phyloP scores from a whole-genome alignment of 257 asterid genomes.

The Coffea canephora region DNA sequence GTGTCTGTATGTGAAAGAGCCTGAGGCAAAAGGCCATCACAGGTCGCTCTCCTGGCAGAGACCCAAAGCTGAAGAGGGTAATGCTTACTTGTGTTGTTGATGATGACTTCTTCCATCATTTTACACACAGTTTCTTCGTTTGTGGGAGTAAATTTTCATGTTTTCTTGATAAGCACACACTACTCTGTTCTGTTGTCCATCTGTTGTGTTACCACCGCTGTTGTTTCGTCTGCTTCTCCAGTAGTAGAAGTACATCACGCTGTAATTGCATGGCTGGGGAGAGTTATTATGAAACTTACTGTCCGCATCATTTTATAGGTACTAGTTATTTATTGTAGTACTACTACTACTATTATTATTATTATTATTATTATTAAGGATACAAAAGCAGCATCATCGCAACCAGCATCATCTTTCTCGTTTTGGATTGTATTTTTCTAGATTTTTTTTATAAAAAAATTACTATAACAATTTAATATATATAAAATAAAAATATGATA shows the following conservation, averaged over 20 bases:
- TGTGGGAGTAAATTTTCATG: not conserved
- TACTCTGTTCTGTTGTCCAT: not conserved
- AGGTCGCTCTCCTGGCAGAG: conserved; percentile 48
- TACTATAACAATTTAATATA: no score
- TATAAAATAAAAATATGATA: no score
- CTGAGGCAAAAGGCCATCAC: conserved; percentile 35
- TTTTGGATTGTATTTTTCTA: no score
- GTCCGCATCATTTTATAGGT: no score
- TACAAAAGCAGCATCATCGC: no score
- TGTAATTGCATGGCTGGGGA: not conserved
- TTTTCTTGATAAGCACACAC: not conserved
- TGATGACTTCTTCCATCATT: conserved; percentile 33
- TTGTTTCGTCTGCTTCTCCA: not conserved
- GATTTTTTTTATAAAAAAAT: no score
- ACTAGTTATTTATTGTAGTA: no score
- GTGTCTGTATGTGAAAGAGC: conserved; percentile 14
- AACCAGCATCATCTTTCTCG: no score
- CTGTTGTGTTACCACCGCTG: not conserved
- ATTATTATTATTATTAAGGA: no score
- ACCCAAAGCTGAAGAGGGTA: conserved; percentile 33
- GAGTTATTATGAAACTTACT: not conserved
- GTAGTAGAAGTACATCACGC: not conserved
- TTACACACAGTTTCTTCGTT: not conserved
- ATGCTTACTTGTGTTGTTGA: conserved; percentile 46
- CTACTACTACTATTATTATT: no score